phyloP scores from a whole-genome alignment of 345 rosid species.

The Murraya koenigii region DNA sequence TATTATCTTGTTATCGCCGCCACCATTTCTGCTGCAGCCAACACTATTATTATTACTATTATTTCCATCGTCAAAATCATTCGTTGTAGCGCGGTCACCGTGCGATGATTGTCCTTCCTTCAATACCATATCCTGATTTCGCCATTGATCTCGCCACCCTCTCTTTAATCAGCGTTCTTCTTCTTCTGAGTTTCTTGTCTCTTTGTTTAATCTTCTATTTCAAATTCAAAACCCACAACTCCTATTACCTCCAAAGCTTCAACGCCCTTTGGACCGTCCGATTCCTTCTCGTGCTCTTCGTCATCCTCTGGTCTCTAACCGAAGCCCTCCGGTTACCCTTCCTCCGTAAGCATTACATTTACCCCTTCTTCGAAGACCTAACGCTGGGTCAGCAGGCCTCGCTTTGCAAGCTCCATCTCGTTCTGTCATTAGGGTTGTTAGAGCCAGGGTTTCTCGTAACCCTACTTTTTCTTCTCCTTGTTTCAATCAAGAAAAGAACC shows the following conservation, averaged over 20 bases:
- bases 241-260: slow-evolving; percentile 41
- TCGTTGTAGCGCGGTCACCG: neutral
- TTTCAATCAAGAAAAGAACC: slow-evolving; percentile 41
- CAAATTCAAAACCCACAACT: slow-evolving; percentile 37
- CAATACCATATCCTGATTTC: slow-evolving; percentile 28
- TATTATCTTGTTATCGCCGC: neutral
- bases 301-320: slow-evolving; percentile 42
- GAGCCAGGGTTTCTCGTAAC: slow-evolving; percentile 60
- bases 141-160: slow-evolving; percentile 39
- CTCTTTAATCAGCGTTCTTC: slow-evolving; percentile 27
- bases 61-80: slow-evolving; percentile 9
- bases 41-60: neutral
- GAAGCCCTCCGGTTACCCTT: slow-evolving; percentile 48
- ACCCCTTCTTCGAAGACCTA: slow-evolving; percentile 17
- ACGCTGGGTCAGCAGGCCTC: slow-evolving; percentile 20
- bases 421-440: slow-evolving; percentile 55
- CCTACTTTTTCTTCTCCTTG: slow-evolving; percentile 50
- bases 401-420: slow-evolving; percentile 43
- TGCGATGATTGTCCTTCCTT: slow-evolving; percentile 27
- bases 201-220: slow-evolving; percentile 45
- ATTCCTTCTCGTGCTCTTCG: slow-evolving; percentile 45
- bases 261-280: slow-evolving; percentile 67
- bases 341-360: slow-evolving; percentile 25
- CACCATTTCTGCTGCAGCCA: neutral
- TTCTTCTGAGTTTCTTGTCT: slow-evolving; percentile 47